phyloP scores from a whole-genome alignment of 306 rosid genomes.

The Ormosia emarginata region DNA sequence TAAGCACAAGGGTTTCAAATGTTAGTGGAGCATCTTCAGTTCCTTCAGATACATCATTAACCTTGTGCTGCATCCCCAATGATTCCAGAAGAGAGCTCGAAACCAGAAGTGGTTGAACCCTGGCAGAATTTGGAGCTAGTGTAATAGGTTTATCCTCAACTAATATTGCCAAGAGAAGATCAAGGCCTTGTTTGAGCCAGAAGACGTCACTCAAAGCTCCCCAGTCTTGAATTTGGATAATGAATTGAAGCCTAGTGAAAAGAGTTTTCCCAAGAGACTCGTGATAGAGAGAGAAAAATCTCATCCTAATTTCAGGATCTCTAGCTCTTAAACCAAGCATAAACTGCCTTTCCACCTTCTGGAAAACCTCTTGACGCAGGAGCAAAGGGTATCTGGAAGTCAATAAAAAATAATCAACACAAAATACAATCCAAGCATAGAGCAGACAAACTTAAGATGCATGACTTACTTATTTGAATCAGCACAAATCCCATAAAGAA shows the following conservation, averaged over 20 bases:
- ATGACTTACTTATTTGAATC: conserved; percentile 81
- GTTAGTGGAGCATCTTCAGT: conserved; percentile 76
- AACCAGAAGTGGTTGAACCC: conserved; percentile 76
- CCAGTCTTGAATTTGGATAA: conserved; percentile 92
- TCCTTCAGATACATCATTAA: conserved; percentile 68
- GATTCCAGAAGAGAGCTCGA: conserved; percentile 63
- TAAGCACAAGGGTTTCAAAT: conserved; percentile 74
- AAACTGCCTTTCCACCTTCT: conserved; percentile 86
- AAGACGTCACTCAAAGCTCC: conserved; percentile 92
- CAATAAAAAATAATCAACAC: conserved; percentile 23
- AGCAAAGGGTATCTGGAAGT: conserved; percentile 55
- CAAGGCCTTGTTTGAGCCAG: conserved; percentile 99
- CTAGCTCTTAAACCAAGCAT: conserved; percentile 96
- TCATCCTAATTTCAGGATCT: conserved; percentile 90
- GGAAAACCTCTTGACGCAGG: conserved; percentile 88
- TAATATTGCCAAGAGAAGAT: conserved; percentile 89
- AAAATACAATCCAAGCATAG: conserved; percentile 16
- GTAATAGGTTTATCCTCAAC: conserved; percentile 95
- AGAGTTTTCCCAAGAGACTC: conserved; percentile 80
- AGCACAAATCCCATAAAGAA: conserved; percentile 81
- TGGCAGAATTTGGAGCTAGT: conserved; percentile 94
- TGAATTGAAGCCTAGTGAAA: conserved; percentile 82
- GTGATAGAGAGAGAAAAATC: conserved; percentile 81
- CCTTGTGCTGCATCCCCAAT: conserved; percentile 71
- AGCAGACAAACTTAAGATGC: background rate